Conservation (phyloP, 352 stramenopile genomes). For the Peronospora destructor region DNA sequence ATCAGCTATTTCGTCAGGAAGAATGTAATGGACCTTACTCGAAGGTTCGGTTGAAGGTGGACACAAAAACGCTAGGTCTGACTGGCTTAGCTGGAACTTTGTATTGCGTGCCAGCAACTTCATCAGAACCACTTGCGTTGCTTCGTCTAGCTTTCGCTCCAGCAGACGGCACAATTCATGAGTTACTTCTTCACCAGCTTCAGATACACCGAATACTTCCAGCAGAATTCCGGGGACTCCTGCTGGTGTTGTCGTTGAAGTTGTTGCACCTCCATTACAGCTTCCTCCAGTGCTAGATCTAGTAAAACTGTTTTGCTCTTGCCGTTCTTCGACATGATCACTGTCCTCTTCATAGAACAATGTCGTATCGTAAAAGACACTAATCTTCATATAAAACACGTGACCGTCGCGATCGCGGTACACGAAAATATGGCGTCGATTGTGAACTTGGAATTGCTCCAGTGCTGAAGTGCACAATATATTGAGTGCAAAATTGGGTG, state of each 20-base stretch:
- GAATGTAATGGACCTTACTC: slow-evolving; percentile 36
- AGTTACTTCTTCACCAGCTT: slow-evolving; percentile 76
- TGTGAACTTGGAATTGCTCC: slow-evolving; percentile 87
- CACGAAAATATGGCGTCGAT: slow-evolving; percentile 81
- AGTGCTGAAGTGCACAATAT: slow-evolving; percentile 78
- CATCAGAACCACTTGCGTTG: slow-evolving; percentile 81
- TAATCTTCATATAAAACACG: slow-evolving; percentile 88
- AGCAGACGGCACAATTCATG: slow-evolving; percentile 73
- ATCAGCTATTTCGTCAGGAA: slow-evolving; percentile 35
- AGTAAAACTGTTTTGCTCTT: slow-evolving; percentile 19
- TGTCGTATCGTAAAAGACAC: slow-evolving; percentile 36
- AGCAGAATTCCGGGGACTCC: slow-evolving; percentile 52
- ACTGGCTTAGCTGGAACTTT: slow-evolving; percentile 75
- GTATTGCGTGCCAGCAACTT: slow-evolving; percentile 78
- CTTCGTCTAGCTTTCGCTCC: slow-evolving; percentile 83
- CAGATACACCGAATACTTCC: slow-evolving; percentile 78
- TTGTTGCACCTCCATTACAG: slow-evolving; percentile 8
- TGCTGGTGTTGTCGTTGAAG: slow-evolving; percentile 9
- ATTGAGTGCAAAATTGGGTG: slow-evolving; percentile 72
- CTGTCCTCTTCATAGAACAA: slow-evolving; percentile 4
- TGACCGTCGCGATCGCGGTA: slow-evolving; percentile 79
- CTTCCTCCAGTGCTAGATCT: slow-evolving; percentile 25
- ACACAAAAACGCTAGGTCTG: slow-evolving; percentile 74
- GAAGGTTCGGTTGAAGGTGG: slow-evolving; percentile 37
- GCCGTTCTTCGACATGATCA: slow-evolving; percentile 19